phyloP scores from a whole-genome alignment of 352 stramenopile species.

The Blastocystis sp. region DNA sequence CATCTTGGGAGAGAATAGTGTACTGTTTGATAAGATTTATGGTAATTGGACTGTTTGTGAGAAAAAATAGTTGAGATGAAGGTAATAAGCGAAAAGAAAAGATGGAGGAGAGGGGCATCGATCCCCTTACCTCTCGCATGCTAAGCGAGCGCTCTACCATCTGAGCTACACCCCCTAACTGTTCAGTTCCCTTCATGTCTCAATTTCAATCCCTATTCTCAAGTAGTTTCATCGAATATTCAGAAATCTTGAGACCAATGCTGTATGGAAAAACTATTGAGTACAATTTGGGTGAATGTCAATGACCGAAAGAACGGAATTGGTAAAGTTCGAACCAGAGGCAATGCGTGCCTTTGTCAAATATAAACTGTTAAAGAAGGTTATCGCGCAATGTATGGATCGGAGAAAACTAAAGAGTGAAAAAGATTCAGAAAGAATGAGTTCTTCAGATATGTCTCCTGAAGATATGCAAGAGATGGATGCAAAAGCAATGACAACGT shows the following conservation, averaged over 20 bases:
- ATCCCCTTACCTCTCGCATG: slow-evolving; percentile 68
- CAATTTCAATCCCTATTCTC: neutral
- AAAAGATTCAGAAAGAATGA: neutral
- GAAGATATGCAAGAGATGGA: slow-evolving; percentile 1
- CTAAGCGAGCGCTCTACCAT: slow-evolving; percentile 68
- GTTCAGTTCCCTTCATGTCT: too few species aligned
- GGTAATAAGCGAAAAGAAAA: neutral
- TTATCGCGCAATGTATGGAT: slow-evolving; percentile 44
- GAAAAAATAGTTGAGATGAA: neutral
- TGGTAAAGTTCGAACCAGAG: slow-evolving; percentile 57
- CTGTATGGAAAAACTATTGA: slow-evolving; percentile 64
- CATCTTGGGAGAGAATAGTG: slow-evolving; percentile 29
- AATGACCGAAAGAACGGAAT: slow-evolving; percentile 27
- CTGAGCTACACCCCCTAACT: slow-evolving; percentile 59
- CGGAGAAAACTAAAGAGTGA: neutral
- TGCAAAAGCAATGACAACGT: slow-evolving; percentile 30
- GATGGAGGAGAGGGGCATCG: slow-evolving; percentile 66
- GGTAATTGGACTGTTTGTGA: slow-evolving; percentile 48
- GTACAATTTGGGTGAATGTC: neutral
- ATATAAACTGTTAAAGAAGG: slow-evolving; percentile 59
- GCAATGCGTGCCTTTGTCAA: slow-evolving; percentile 55
- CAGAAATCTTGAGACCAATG: slow-evolving; percentile 13
- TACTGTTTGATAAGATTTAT: slow-evolving; percentile 65
- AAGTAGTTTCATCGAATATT: neutral
- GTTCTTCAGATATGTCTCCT: too few species aligned